Percentiles rank a stretch among this genome's conserved stretches.
Evolutionary conservation across 1,139 yeast species (phyloP).

Genomic region (Pichia sp.): DNA sequence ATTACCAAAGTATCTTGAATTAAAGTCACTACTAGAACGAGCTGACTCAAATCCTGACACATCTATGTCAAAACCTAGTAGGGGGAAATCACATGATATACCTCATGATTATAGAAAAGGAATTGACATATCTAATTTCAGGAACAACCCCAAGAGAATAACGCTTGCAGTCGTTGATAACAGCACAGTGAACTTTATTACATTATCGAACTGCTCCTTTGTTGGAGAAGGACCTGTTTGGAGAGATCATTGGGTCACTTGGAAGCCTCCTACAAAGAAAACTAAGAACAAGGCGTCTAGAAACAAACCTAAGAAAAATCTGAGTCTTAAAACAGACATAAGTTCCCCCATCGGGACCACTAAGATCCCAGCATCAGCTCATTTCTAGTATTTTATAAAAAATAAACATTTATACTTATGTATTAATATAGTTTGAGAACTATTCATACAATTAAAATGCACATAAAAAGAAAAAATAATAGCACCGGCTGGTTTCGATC

Average conservation of each 20-base stretch:
- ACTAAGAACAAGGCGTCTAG: not conserved
- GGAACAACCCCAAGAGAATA: conserved; percentile 29
- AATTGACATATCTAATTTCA: conserved; percentile 29
- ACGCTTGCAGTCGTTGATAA: conserved; percentile 62
- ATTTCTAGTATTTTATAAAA: conserved; percentile 2
- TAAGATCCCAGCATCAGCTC: conserved; percentile 5
- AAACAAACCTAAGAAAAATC: not conserved
- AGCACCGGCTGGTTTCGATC: conserved; percentile 99
- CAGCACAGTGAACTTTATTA: conserved; percentile 64
- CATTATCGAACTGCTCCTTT: conserved; percentile 54
- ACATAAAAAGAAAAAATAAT: conserved; percentile 26
- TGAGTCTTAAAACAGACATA: too few relatives aligned
- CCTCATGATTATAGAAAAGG: conserved; percentile 20
- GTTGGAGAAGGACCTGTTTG: conserved; percentile 32
- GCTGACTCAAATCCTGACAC: conserved; percentile 18
- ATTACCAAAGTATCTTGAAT: conserved; percentile 46
- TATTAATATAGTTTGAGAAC: not conserved
- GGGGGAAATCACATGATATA: conserved; percentile 24
- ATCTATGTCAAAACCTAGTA: conserved; percentile 11
- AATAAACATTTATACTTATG: not conserved
- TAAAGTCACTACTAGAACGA: conserved; percentile 31
- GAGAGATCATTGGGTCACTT: conserved; percentile 24
- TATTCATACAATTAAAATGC: not conserved
- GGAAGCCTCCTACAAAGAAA: conserved; percentile 11
- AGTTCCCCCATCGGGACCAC: too few relatives aligned